These are phyloP conservation scores for Naumovozyma castellii DNA, from an alignment of 805 yeast genomes.

Conservation along the genomic window DNA sequence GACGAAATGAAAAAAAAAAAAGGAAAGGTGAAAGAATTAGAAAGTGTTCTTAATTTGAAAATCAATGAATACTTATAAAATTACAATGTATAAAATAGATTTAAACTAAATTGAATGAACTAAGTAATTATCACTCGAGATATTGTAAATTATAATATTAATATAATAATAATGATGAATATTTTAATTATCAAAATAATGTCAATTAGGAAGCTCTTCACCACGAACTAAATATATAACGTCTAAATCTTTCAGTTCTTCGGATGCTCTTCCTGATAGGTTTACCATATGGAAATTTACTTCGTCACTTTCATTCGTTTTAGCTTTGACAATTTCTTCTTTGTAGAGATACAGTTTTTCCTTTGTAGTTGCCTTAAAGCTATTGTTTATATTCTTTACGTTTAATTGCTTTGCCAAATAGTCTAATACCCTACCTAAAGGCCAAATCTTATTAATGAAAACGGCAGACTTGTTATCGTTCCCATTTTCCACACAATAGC, in stretches of 20 bases:
- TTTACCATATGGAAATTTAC: slow-evolving; percentile 3
- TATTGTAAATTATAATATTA: no score
- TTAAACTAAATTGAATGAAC: no score
- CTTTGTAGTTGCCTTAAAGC: slow-evolving; percentile 7
- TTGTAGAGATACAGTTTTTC: slow-evolving; percentile 23
- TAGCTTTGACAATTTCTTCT: slow-evolving; percentile 1
- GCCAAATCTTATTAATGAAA: slow-evolving; percentile 27
- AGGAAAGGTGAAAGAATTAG: no score
- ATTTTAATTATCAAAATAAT: no score
- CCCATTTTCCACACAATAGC: slow-evolving; percentile 12
- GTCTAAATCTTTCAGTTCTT: slow-evolving; percentile 16
- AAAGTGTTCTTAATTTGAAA: no score
- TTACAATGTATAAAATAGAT: no score
- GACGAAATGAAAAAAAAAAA: neutral
- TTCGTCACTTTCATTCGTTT: neutral
- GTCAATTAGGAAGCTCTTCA: no score
- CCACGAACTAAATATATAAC: slow-evolving; percentile 25
- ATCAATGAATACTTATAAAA: no score
- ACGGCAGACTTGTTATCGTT: slow-evolving; percentile 9
- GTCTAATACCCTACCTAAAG: slow-evolving; percentile 27
- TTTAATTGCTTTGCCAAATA: slow-evolving; percentile 19
- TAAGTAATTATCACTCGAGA: no score
- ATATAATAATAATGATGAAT: no score
- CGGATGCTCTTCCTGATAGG: slow-evolving; percentile 15
- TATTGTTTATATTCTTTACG: slow-evolving; percentile 17